Conservation (phyloP, 169 alveolate species). For the Plasmodium knowlesi region DNA sequence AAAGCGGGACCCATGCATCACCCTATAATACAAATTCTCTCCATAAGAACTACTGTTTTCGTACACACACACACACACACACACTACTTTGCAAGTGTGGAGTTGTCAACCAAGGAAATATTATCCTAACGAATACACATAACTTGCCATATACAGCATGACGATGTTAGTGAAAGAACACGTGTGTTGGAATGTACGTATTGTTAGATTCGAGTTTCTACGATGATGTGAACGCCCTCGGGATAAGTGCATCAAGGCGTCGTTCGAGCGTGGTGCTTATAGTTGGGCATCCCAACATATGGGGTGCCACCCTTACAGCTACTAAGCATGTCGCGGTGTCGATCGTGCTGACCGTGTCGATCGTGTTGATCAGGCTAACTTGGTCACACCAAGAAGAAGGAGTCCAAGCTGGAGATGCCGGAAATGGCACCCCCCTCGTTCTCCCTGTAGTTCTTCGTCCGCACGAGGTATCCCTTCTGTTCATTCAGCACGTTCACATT, state of each 20-base stretch:
- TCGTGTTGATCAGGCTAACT: too few relatives aligned
- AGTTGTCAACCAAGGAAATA: slow-evolving; percentile 80
- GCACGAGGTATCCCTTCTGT: slow-evolving; percentile 81
- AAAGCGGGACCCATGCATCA: neutral
- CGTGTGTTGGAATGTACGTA: slow-evolving; percentile 76
- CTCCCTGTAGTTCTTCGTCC: slow-evolving; percentile 80
- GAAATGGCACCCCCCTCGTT: slow-evolving; percentile 88
- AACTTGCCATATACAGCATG: slow-evolving; percentile 88
- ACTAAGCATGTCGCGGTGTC: too few relatives aligned
- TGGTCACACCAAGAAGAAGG: slow-evolving; percentile 79
- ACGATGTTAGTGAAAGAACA: slow-evolving; percentile 86
- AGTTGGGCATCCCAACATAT: too few relatives aligned
- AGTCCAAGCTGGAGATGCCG: slow-evolving; percentile 84
- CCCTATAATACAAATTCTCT: neutral
- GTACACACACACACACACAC: neutral
- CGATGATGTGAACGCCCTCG: slow-evolving; percentile 81
- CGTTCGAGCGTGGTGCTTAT: too few relatives aligned
- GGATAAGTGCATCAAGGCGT: slow-evolving; percentile 87
- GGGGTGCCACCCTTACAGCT: too few relatives aligned
- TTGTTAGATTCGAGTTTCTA: slow-evolving; percentile 80
- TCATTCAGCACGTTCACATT: slow-evolving; percentile 75
- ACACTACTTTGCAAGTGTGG: slow-evolving; percentile 82
- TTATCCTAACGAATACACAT: slow-evolving; percentile 89
- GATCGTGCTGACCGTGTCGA: too few relatives aligned
- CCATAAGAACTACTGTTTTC: neutral